Evolutionary conservation across 2,329 filamentous ascomycete species (phyloP).

Genomic region (Dothideomycetidae sp.): DNA sequence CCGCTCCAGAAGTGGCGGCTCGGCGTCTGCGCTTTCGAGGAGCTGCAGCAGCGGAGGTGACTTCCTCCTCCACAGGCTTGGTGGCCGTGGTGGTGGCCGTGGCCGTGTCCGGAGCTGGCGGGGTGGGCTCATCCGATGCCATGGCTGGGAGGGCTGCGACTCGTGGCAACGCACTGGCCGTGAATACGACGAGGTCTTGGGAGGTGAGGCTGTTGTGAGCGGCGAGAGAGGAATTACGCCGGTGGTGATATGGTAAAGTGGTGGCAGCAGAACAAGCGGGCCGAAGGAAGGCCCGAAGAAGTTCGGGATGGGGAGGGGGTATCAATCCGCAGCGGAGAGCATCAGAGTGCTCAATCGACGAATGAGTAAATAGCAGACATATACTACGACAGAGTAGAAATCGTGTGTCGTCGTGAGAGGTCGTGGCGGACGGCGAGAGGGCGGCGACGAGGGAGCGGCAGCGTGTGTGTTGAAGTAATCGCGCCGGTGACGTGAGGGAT

Average conservation of each 20-base stretch:
- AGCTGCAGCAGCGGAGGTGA: slow-evolving; percentile 13
- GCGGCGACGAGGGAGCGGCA: background rate
- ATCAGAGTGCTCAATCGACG: too few relatives aligned
- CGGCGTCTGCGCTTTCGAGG: slow-evolving; percentile 63
- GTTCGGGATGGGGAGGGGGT: too few relatives aligned
- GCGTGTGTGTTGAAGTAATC: background rate
- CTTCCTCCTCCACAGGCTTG: too few relatives aligned
- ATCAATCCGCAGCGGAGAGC: too few relatives aligned
- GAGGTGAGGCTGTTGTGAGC: background rate
- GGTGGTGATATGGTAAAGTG: too few relatives aligned
- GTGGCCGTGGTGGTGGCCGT: too few relatives aligned
- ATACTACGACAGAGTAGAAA: too few relatives aligned
- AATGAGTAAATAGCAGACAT: too few relatives aligned
- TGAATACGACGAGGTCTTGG: slow-evolving; percentile 1
- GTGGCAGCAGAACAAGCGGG: too few relatives aligned
- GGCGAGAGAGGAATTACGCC: background rate
- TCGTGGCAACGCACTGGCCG: background rate
- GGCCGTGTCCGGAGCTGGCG: slow-evolving; percentile 10
- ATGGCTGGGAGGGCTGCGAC: background rate
- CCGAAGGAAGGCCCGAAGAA: too few relatives aligned
- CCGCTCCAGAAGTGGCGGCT: slow-evolving; percentile 73
- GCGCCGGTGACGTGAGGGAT: background rate
- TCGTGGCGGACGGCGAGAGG: too few relatives aligned
- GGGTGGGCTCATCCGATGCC: slow-evolving; percentile 5
- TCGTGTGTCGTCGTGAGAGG: too few relatives aligned